These are phyloP conservation scores for Bodo saltans DNA, from an alignment of 78 protist species.

Conservation along the genomic window DNA sequence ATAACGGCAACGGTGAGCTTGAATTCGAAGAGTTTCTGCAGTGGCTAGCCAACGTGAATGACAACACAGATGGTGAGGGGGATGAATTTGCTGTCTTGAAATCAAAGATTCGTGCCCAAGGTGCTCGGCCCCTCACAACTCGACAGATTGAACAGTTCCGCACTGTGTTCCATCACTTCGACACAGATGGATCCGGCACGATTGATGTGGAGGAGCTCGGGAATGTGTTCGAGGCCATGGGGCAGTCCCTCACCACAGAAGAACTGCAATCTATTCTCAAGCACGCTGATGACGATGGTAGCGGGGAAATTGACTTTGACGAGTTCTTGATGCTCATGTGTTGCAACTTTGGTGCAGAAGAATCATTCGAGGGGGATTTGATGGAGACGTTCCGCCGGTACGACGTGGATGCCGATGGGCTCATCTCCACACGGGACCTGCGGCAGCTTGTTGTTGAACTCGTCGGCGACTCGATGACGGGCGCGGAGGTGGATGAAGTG, in stretches of 20 bases:
- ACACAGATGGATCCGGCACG: slow-evolving; percentile 35
- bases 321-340: slow-evolving; percentile 37
- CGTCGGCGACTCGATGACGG: background rate
- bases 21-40: background rate
- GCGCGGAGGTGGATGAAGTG: background rate
- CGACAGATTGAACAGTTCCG: slow-evolving; percentile 9
- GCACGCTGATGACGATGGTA: slow-evolving; percentile 25
- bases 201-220: slow-evolving; percentile 39
- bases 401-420: slow-evolving; percentile 19
- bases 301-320: slow-evolving; percentile 27
- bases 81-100: slow-evolving; percentile 17
- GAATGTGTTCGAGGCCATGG: slow-evolving; percentile 24
- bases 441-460: background rate
- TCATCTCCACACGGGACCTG: slow-evolving; percentile 8
- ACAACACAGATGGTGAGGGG: background rate
- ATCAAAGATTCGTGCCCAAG: slow-evolving; percentile 3
- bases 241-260: background rate
- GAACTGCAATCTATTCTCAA: slow-evolving; percentile 1
- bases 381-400: background rate
- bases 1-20: slow-evolving; percentile 18
- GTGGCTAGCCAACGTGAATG: background rate
- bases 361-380: background rate
- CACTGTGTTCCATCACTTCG: slow-evolving; percentile 13
- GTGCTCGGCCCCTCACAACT: slow-evolving; percentile 8
- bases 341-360: slow-evolving; percentile 13